Evolutionary conservation across 2,329 filamentous ascomycete species (phyloP), one percentile per base, ranked within the genome.

Genomic region (Ophiocordyceps polyrhachis-furcata): DNA sequence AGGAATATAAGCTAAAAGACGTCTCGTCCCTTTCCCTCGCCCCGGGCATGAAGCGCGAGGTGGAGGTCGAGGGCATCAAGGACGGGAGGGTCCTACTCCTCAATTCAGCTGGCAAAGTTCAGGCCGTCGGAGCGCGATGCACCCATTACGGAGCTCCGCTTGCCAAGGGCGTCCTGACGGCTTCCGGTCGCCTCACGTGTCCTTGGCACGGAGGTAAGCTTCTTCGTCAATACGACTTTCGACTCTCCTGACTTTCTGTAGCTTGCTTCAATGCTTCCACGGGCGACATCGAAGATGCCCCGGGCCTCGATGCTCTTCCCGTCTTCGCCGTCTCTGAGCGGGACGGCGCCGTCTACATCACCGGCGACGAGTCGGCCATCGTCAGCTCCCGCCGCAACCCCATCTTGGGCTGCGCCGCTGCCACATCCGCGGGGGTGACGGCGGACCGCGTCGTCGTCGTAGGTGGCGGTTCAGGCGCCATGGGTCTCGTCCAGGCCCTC

Each of bases 141-240:
- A 83, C 78, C 11, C 89, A 96, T 64, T 96, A 93, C 59, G 89
- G 91, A 31, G 91, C 89, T 38, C 91, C 91, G 14, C 65, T 98
- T 51, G 76, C 79, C 44, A 86, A 89, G 52, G 91, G 91, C 45
- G 79, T 96, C 8, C 64, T 98, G 50, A 84, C 84, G 8, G 75
- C 76, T 3, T 79, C 83, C 52, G 91, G 91, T 5, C 74, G 86
- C 43, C 63, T 98, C 49, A 94, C 85, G 7, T 98, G 91, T 60
- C 87, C 89, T 4, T 96, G 91, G 91, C 89, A 96, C 60, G 89
- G 89, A 67, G 86, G 85, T 91, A 59, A 51, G 70, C n/a, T n/a
- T 4, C 7, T 38, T 23, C 8, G 12, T 20, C 43, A 15, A 19
- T n/a, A 20, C 12, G 20, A 3, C 9, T 3, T 19, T 1, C 20